Evolutionary conservation across 176 grass and related monocot species (phyloP).

Genomic region (Rhynchospora tenuis): DNA sequence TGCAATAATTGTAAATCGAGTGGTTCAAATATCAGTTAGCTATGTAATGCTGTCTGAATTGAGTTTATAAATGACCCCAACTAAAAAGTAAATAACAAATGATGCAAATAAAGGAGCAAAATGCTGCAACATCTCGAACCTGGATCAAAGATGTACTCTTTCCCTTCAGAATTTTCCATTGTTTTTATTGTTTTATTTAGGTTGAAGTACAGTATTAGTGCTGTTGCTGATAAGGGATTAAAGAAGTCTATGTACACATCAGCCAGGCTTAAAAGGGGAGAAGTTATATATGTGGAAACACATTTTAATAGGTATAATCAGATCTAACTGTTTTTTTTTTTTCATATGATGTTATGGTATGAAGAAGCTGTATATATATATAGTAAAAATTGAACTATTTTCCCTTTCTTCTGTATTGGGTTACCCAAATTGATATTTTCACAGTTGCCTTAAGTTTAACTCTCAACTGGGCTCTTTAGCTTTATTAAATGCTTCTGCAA

Average conservation of each 20-base stretch:
- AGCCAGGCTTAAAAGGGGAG: conserved; percentile 86
- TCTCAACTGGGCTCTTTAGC: background rate
- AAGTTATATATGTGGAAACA: conserved; percentile 95
- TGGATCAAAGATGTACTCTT: background rate
- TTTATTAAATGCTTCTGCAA: background rate
- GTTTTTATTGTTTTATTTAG: conserved; percentile 31
- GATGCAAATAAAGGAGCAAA: background rate
- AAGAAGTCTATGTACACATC: conserved; percentile 87
- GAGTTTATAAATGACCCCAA: background rate
- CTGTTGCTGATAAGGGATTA: conserved; percentile 94
- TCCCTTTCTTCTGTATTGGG: background rate
- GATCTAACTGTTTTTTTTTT: conserved; percentile 19
- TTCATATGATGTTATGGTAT: background rate
- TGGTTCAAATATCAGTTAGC: no score
- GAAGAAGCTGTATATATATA: background rate
- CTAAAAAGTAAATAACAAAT: background rate
- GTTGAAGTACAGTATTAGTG: conserved; percentile 94
- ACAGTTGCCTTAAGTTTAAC: background rate
- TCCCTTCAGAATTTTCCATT: background rate
- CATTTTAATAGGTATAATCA: conserved; percentile 63
- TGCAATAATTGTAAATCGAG: background rate
- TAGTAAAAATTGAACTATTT: conserved; percentile 1
- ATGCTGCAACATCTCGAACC: background rate
- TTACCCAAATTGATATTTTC: background rate
- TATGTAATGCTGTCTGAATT: background rate